Conservation (phyloP, 306 rosid genomes). For the Sphenostylis stenocarpa region DNA sequence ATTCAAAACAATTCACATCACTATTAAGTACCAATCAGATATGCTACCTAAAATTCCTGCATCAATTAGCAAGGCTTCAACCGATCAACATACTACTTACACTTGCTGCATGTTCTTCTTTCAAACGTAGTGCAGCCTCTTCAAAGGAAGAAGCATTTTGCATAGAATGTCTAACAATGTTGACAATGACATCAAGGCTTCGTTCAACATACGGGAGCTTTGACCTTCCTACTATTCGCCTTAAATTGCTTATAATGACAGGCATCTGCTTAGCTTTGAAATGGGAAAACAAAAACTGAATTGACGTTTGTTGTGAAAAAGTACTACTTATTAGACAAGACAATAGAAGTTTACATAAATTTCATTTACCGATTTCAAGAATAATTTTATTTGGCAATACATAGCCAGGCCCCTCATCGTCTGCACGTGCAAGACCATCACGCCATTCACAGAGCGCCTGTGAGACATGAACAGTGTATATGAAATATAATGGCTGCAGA, state of each 20-base stretch:
- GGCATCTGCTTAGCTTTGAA: constrained; percentile 94
- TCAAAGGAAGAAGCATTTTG: constrained; percentile 70
- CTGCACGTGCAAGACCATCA: constrained; percentile 77
- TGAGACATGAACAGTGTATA: constrained; percentile 21
- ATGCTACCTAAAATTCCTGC: background rate
- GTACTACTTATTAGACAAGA: background rate
- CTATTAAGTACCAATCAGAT: constrained; percentile 19
- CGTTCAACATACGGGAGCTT: constrained; percentile 72
- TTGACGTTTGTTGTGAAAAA: background rate
- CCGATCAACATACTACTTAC: constrained; percentile 50
- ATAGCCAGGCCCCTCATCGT: constrained; percentile 95
- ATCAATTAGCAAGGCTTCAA: background rate
- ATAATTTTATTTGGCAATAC: constrained; percentile 81
- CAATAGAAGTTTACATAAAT: constrained; percentile 14
- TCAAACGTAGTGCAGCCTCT: constrained; percentile 62
- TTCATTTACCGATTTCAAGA: constrained; percentile 78
- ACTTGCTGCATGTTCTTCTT: constrained; percentile 48
- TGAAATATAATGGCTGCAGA: background rate
- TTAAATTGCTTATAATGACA: constrained; percentile 56
- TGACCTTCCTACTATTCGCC: constrained; percentile 54
- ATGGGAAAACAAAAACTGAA: constrained; percentile 26
- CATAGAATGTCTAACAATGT: constrained; percentile 66
- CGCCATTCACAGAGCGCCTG: constrained; percentile 97
- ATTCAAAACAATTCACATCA: constrained; percentile 13
- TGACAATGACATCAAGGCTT: constrained; percentile 73